Percentiles rank a stretch among this genome's conserved stretches.
These are phyloP conservation scores for Eremothecium sinecaudum DNA, from an alignment of 1,139 yeast species.

Conservation along the genomic window DNA sequence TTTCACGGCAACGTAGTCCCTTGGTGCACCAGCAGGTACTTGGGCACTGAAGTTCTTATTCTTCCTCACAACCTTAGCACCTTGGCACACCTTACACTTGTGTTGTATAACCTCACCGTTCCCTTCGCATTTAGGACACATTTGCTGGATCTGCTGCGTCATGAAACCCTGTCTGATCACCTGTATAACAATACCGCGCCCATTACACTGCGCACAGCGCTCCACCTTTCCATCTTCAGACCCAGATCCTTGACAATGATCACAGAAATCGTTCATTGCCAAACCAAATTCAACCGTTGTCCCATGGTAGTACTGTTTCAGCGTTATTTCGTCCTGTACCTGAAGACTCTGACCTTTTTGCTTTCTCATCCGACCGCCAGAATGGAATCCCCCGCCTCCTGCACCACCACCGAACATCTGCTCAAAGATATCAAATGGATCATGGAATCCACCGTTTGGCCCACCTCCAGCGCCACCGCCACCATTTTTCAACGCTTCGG, in stretches of 20 bases:
- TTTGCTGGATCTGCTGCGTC: conserved; percentile 73
- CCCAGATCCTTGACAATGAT: conserved; percentile 73
- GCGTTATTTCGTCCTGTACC: conserved; percentile 45
- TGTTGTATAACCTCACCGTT: conserved; percentile 56
- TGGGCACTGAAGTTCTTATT: conserved; percentile 51
- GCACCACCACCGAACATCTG: conserved; percentile 51
- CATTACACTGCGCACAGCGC: conserved; percentile 59
- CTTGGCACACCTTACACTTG: conserved; percentile 61
- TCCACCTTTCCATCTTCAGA: conserved; percentile 66
- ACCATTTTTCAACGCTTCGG: conserved; percentile 57
- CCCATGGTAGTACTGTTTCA: conserved; percentile 66
- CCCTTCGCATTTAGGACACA: conserved; percentile 76
- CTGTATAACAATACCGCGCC: conserved; percentile 61
- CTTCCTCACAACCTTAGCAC: conserved; percentile 53
- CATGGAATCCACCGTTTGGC: conserved; percentile 35
- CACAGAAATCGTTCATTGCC: conserved; percentile 66
- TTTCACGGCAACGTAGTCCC: conserved; percentile 50
- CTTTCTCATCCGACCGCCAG: conserved; percentile 35
- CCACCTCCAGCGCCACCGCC: conserved; percentile 36
- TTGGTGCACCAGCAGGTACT: conserved; percentile 60
- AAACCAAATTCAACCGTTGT: conserved; percentile 51
- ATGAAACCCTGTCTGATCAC: conserved; percentile 78
- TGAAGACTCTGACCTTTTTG: conserved; percentile 60
- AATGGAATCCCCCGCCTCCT: conserved; percentile 49
- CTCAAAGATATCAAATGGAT: conserved; percentile 66